Evolutionary conservation across 306 rosid species (phyloP), one percentile per base, ranked within the genome.

Genomic region (Inga leiocalycina): DNA sequence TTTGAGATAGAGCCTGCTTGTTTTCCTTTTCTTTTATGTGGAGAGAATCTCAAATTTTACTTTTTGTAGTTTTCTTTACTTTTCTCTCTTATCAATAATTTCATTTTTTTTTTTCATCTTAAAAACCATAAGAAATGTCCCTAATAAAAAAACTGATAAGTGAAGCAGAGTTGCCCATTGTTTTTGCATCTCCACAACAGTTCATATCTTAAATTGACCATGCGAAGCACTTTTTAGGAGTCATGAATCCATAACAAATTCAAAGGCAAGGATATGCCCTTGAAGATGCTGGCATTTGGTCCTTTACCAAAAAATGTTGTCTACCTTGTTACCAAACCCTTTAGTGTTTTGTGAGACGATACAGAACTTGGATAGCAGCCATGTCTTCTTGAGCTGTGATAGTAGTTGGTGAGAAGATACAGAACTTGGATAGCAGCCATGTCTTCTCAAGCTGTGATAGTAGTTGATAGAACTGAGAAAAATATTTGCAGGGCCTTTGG

Each of bases 381-480:
- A 67, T 30, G 46, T 52, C 49, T 72, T 64, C 61, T 44, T 8
- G 15, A 43, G 22, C 30, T 27, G 30, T 27, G 30, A 27, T 27
- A 27, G 30, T 27, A 27, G 30, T 27, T 27, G 30, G 19, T 22
- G 76, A 61, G 73, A 78, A 46, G n/a, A 74, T 73, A 56, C 22
- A 24, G 16, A 34, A 51, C 70, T 54, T 19, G 51, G 22, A 49
- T 80, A 35, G 68, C 59, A 34, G 56, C 14, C 20, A 68, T 30
- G 46, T 54, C 49, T 72, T 64, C 62, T 44, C 6, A 11, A 44
- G 24, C 73, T 75, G 22, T 73, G 48, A 66, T 73, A 54, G 59
- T 66, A 74, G 57, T 67, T 67, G 57, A 39, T 24, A 74, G 56
- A 56, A 80, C 79, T 46, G 12, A 68, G 62, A 13, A 15, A 61